These are phyloP conservation scores for Candida ascalaphidarum DNA, from an alignment of 805 yeast species.

Conservation along the genomic window DNA sequence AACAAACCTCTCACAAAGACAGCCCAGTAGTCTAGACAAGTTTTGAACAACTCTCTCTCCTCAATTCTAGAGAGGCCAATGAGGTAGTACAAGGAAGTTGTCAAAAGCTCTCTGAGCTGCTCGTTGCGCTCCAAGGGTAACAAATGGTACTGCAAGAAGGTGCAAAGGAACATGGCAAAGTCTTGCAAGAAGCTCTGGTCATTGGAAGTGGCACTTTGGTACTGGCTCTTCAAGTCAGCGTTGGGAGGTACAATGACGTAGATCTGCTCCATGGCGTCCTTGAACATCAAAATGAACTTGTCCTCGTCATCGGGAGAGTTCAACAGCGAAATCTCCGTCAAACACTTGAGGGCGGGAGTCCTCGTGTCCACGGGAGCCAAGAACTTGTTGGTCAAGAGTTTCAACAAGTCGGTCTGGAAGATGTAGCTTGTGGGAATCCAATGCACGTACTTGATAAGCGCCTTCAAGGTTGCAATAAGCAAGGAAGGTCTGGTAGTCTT, in stretches of 20 bases:
- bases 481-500: conserved; percentile 80
- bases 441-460: conserved; percentile 76
- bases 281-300: conserved; percentile 63
- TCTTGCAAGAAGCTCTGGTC: conserved; percentile 95
- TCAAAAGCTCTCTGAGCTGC: conserved; percentile 46
- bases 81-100: conserved; percentile 72
- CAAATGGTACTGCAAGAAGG: conserved; percentile 73
- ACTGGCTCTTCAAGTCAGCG: conserved; percentile 64
- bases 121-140: conserved; percentile 48
- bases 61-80: conserved; percentile 83
- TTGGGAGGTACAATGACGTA: conserved; percentile 60
- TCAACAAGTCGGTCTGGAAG: conserved; percentile 78
- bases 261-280: conserved; percentile 64
- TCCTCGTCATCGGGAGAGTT: conserved; percentile 42
- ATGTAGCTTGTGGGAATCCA: conserved; percentile 93
- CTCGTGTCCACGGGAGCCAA: conserved; percentile 73
- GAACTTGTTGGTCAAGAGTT: conserved; percentile 65
- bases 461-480: conserved; percentile 74
- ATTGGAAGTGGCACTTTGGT: conserved; percentile 63
- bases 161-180: conserved; percentile 84
- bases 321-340: conserved; percentile 82
- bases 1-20: conserved; percentile 75
- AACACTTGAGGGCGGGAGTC: conserved; percentile 79
- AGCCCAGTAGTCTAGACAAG: conserved; percentile 92
- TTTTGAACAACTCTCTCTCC: conserved; percentile 93